A percentile compares a stretch with the other conserved stretches of the same genome.
These are phyloP conservation scores for Nemophila menziesii DNA, from an alignment of 257 asterid genomes.

Conservation along the genomic window DNA sequence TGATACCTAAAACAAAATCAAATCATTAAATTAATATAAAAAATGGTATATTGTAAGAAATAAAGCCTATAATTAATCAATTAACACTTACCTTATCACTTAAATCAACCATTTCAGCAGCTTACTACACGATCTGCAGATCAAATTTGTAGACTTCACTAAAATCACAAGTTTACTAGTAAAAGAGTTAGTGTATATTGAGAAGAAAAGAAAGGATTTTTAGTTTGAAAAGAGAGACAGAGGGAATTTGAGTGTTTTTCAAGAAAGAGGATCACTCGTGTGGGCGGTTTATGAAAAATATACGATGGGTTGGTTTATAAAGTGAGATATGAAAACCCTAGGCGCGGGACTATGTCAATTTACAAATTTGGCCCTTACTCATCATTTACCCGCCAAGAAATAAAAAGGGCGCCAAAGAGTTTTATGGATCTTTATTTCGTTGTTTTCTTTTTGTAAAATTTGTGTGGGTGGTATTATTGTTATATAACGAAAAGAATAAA, in stretches of 20 bases:
- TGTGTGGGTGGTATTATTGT: background rate
- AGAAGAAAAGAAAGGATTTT: background rate
- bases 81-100: slow-evolving; percentile 76
- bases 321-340: background rate
- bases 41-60: no score
- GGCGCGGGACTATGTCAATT: background rate
- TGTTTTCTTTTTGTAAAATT: no score
- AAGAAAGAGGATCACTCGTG: no score
- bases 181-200: background rate
- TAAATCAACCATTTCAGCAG: slow-evolving; percentile 50
- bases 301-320: background rate
- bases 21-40: no score
- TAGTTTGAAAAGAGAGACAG: background rate
- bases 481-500: no score
- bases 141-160: background rate
- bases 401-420: background rate
- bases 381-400: background rate
- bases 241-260: background rate
- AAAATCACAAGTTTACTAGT: background rate
- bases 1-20: slow-evolving; percentile 31
- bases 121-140: background rate
- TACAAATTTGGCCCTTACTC: background rate
- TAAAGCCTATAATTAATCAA: background rate
- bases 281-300: no score
- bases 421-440: no score